Evolutionary conservation across 768 basidiomycete genomes (phyloP).

Genomic region (Clavaria fumosa): DNA sequence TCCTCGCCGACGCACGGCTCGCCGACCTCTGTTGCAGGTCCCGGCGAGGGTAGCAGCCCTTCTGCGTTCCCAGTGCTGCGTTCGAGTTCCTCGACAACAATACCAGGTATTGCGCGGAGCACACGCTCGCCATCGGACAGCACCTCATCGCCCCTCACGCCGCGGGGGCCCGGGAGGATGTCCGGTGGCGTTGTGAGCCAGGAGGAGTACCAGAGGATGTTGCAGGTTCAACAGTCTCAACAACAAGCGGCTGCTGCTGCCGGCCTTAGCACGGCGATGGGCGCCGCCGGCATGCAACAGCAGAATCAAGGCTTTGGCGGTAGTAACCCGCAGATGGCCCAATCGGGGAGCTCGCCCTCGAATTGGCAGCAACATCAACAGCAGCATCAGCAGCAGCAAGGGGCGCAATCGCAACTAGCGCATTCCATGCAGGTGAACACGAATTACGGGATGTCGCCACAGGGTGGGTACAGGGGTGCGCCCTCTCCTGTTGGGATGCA

Average conservation of each 20-base stretch:
- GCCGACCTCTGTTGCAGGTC: no score
- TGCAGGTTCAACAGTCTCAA: conserved; percentile 22
- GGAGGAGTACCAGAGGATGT: conserved; percentile 44
- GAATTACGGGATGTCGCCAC: conserved; percentile 27
- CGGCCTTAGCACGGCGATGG: not conserved
- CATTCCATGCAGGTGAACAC: no score
- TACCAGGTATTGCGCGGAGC: conserved; percentile 64
- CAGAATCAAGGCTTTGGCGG: no score
- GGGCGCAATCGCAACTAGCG: no score
- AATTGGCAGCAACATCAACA: conserved; percentile 16
- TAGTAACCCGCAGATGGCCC: no score
- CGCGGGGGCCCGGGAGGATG: conserved; percentile 26
- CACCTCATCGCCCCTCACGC: conserved; percentile 34
- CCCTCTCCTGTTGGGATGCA: conserved; percentile 22
- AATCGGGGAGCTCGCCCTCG: no score
- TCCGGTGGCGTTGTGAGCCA: conserved; percentile 28
- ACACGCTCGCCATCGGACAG: conserved; percentile 62
- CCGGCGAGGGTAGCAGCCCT: conserved; percentile 22
- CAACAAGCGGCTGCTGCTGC: conserved; percentile 15
- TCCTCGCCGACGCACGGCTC: conserved; percentile 31
- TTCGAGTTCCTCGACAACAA: conserved; percentile 41
- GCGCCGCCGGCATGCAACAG: conserved; percentile 12
- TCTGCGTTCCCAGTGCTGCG: conserved; percentile 37
- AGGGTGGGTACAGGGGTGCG: conserved; percentile 17
- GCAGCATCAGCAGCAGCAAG: conserved; percentile 19